Percentiles rank a stretch among this genome's conserved stretches.
phyloP scores from a whole-genome alignment of 2,329 filamentous ascomycete species.

The Fusarium citri region DNA sequence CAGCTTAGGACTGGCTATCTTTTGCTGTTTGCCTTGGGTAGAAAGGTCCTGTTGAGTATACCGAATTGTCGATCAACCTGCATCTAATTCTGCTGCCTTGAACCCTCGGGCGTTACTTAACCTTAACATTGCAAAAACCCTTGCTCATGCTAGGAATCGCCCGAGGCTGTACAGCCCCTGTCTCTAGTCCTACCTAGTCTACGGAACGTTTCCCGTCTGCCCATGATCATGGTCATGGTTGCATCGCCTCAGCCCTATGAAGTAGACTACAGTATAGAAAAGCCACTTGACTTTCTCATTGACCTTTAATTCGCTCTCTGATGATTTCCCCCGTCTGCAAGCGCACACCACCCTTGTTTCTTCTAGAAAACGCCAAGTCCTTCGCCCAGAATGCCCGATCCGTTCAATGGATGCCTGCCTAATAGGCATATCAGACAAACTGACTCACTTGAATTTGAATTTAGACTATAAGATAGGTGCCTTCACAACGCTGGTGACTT shows the following conservation, averaged over 20 bases:
- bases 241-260: slow-evolving; percentile 34
- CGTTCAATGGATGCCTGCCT: slow-evolving; percentile 10
- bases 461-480: not conserved
- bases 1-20: slow-evolving; percentile 8
- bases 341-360: slow-evolving; percentile 16
- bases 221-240: slow-evolving; percentile 8
- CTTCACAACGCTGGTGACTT: not conserved
- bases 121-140: not conserved
- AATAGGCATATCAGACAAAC: slow-evolving; percentile 9
- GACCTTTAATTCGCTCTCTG: not conserved
- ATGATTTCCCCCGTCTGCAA: slow-evolving; percentile 1
- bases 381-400: slow-evolving; percentile 1
- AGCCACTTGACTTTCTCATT: slow-evolving; percentile 1
- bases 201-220: not conserved
- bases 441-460: not conserved
- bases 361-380: slow-evolving; percentile 30
- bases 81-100: slow-evolving; percentile 26
- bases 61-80: slow-evolving; percentile 23
- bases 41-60: slow-evolving; percentile 1
- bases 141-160: slow-evolving; percentile 18
- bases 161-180: slow-evolving; percentile 31
- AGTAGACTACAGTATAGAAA: not conserved
- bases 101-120: slow-evolving; percentile 12
- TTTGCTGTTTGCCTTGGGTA: slow-evolving; percentile 4
- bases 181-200: slow-evolving; percentile 3